phyloP scores from a whole-genome alignment of 2,329 filamentous ascomycete species.

The Fusarium sp. region DNA sequence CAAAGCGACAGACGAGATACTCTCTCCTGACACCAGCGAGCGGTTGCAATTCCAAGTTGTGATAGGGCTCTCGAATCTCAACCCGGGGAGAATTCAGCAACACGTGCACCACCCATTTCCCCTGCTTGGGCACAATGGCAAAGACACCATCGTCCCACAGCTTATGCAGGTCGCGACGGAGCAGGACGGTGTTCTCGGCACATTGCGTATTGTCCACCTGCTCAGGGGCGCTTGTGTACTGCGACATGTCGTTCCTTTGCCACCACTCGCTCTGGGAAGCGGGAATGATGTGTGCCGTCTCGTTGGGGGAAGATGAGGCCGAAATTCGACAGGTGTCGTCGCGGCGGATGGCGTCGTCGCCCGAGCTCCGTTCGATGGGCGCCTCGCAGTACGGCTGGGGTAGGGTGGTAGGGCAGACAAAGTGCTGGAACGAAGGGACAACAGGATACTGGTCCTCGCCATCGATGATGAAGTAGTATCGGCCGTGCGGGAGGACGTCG shows the following conservation, averaged over 20 bases:
- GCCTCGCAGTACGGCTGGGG: not conserved
- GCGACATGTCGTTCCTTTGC: not conserved
- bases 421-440: not conserved
- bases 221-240: not conserved
- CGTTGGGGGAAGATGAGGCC: not conserved
- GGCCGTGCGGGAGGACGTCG: not conserved
- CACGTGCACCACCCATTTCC: too few species aligned
- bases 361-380: not conserved
- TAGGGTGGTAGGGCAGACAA: not conserved
- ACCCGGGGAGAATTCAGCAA: too few species aligned
- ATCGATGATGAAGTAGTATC: not conserved
- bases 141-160: too few species aligned
- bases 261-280: not conserved
- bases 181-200: too few species aligned
- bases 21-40: too few species aligned
- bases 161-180: too few species aligned
- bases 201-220: not conserved
- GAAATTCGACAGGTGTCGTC: not conserved
- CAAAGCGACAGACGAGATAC: too few species aligned
- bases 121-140: too few species aligned
- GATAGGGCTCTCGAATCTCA: too few species aligned
- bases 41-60: too few species aligned
- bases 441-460: not conserved
- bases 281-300: not conserved
- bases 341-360: not conserved